Base-by-base conservation (phyloP, 495 filamentous ascomycete species). In the Hypoxylon fuscum region DNA sequence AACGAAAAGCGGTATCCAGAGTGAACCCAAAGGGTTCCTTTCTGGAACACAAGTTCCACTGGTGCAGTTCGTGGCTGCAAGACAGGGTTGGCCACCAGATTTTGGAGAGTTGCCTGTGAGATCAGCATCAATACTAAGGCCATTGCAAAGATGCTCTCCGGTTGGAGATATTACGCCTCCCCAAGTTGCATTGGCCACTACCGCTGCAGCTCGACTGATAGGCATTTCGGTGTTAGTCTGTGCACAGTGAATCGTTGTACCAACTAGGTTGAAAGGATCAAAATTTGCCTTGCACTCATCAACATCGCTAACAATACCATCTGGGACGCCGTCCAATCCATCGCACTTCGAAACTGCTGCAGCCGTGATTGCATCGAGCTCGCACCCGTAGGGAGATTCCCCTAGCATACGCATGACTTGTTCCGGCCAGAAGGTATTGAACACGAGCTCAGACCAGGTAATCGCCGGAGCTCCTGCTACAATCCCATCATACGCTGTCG, bases 271-370 rank as follows among this genome's bases (percentile, higher is more conserved):
- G n/a, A 49, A 59, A 11, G 67, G 54, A 29, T 60, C 29, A 14
- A 70, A 70, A 15, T 34, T 37, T 22, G 12, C 10, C 34, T 11
- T 20, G 37, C 69, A 66, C 2, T 50, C 34, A 17, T 73, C 71
- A 3, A 45, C 5, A 35, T 68, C 50, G 18, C 25, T 45, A 10
- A 70, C 55, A 25, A 72, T 59, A 3, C 64, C 62, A 46, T 73
- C 72, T 6, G 68, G 38, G 0, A 74, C 42, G 18, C 68, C 75
- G 35, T 76, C 75, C 3, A 64, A n/a, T 5, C 18, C 55, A 56
- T 78, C 76, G 43, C 76, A 77, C n/a, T 48, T 59, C 23, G 41
- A 18, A 10, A 76, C 51, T 0, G 68, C 71, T 7, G 62, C 63
- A 0, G 62, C 12, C 0, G 66, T 68, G 34, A 74, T 59, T 8